Percentiles rank a stretch among this genome's conserved stretches.
phyloP scores from a whole-genome alignment of 805 yeast genomes.

The Babjeviella inositovora region DNA sequence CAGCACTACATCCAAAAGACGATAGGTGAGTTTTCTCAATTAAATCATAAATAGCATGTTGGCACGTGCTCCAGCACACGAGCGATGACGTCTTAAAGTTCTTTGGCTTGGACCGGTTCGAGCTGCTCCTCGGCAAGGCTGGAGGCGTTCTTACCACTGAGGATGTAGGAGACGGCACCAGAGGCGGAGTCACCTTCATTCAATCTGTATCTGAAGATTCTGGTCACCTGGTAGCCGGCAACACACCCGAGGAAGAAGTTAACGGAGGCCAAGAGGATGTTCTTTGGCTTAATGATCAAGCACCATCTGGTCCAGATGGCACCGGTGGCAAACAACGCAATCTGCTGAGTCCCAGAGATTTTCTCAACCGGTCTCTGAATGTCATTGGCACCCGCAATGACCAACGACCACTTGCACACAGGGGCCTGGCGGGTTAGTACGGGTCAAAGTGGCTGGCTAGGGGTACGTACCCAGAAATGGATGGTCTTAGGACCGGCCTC shows the following conservation, averaged over 20 bases:
- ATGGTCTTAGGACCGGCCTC: conserved; percentile 96
- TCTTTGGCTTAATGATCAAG: conserved; percentile 79
- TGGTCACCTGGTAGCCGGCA: conserved; percentile 67
- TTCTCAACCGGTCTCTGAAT: conserved; percentile 82
- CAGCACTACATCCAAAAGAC: no score
- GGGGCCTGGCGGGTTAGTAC: neutral
- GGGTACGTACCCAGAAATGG: conserved; percentile 74
- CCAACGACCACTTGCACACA: conserved; percentile 61
- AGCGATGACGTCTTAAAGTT: no score
- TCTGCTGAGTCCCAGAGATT: conserved; percentile 77
- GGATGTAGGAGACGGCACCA: no score
- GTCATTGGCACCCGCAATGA: conserved; percentile 83
- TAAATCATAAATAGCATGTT: no score
- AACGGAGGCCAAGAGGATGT: conserved; percentile 76
- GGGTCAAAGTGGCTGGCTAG: neutral
- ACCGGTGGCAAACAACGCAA: conserved; percentile 82
- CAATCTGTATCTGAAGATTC: conserved; percentile 56
- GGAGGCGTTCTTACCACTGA: no score
- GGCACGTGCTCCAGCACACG: no score
- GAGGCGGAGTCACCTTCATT: conserved; percentile 48
- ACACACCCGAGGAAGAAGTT: conserved; percentile 87
- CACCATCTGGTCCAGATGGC: conserved; percentile 98
- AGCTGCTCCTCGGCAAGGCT: no score
- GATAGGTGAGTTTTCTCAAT: no score
- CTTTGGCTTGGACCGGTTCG: no score